Evolutionary conservation across 1,284 basidiomycete species (phyloP).

Genomic region (Cutaneotrichosporon sp.): DNA sequence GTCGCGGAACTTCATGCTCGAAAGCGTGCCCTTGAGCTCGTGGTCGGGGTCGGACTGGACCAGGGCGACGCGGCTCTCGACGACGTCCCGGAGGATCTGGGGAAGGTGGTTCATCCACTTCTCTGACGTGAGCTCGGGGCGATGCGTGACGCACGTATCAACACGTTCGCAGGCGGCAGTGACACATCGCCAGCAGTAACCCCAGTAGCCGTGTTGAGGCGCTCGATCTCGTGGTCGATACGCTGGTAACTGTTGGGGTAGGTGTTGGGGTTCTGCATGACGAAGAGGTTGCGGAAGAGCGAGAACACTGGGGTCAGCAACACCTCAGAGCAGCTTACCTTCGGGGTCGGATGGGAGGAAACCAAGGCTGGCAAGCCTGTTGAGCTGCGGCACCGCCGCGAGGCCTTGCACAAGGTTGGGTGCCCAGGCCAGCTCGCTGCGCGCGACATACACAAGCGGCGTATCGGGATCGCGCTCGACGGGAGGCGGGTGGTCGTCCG

Average conservation of each 20-base stretch:
- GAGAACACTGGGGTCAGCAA: constrained; percentile 5
- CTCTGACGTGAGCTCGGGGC: constrained; percentile 3
- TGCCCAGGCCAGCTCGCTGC: constrained; percentile 29
- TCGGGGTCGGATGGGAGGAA: background rate
- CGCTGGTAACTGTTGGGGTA: constrained; percentile 9
- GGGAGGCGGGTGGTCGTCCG: constrained; percentile 23
- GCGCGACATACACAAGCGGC: constrained; percentile 16
- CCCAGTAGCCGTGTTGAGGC: background rate
- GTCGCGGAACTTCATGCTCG: constrained; percentile 9
- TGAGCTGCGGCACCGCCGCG: constrained; percentile 42
- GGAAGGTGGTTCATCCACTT: constrained; percentile 6
- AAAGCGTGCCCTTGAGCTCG: background rate
- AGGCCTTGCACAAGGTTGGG: constrained; percentile 43
- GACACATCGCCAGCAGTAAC: background rate
- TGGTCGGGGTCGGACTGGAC: background rate
- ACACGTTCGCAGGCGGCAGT: constrained; percentile 2
- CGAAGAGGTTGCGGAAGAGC: constrained; percentile 5
- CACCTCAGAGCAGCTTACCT: background rate
- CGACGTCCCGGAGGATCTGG: background rate
- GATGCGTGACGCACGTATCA: background rate
- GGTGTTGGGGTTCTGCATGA: constrained; percentile 4
- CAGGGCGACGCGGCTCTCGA: background rate
- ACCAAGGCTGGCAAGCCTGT: constrained; percentile 7
- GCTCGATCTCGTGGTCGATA: constrained; percentile 9
- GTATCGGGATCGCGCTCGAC: constrained; percentile 15